These are phyloP conservation scores for Pseudogymnoascus sp. DNA, from an alignment of 2,329 filamentous ascomycete genomes.

Conservation along the genomic window DNA sequence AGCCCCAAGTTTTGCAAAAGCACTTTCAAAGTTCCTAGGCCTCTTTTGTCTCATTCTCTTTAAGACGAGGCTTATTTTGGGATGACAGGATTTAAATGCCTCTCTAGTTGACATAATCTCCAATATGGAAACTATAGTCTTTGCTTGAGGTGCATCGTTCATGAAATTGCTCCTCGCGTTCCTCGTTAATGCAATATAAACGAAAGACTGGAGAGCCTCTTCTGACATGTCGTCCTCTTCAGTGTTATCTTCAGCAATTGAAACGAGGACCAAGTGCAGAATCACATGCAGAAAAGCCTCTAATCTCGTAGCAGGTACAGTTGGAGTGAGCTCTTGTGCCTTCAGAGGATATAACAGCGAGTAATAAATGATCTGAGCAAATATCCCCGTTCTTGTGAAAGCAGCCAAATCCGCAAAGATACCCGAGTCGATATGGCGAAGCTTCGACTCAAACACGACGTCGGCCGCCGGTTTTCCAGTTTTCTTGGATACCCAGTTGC, in stretches of 20 bases:
- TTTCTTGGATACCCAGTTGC: conserved; percentile 77
- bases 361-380: conserved; percentile 85
- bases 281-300: conserved; percentile 91
- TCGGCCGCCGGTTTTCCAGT: conserved; percentile 73
- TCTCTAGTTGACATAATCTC: conserved; percentile 57
- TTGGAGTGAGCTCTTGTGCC: conserved; percentile 59
- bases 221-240: conserved; percentile 44
- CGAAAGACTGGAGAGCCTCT: conserved; percentile 56
- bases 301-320: conserved; percentile 71
- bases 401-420: conserved; percentile 67
- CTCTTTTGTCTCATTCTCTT: conserved; percentile 78
- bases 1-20: conserved; percentile 56
- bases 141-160: conserved; percentile 46
- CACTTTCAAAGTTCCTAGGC: conserved; percentile 62
- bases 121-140: conserved; percentile 58
- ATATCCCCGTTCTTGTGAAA: conserved; percentile 78
- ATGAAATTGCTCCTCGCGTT: conserved; percentile 55
- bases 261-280: conserved; percentile 77
- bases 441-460: conserved; percentile 83
- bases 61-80: conserved; percentile 77
- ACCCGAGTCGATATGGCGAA: conserved; percentile 68
- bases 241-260: conserved; percentile 71
- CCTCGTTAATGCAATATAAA: conserved; percentile 60
- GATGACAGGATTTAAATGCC: conserved; percentile 72
- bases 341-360: conserved; percentile 74